Percentiles rank a stretch among this genome's conserved stretches.
These are phyloP conservation scores for Kodamaea derodonti DNA, from an alignment of 1,139 yeast genomes.

Conservation along the genomic window DNA sequence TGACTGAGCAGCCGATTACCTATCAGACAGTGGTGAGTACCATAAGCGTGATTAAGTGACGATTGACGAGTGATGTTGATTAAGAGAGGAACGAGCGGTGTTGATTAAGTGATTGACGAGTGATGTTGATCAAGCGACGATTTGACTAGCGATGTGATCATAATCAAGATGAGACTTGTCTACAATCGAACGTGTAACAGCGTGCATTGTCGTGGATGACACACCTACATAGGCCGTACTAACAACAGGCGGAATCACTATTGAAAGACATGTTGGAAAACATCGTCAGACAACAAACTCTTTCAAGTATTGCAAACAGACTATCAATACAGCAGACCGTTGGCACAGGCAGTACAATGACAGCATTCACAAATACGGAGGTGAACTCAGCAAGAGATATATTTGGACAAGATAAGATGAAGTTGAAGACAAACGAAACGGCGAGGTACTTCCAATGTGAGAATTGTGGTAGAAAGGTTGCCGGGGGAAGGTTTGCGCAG, in stretches of 20 bases:
- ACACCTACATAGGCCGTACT: too few relatives aligned
- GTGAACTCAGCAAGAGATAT: conserved; percentile 28
- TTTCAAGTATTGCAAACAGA: conserved; percentile 25
- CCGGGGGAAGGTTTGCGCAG: conserved; percentile 89
- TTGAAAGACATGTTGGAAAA: conserved; percentile 33
- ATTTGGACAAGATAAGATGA: conserved; percentile 39
- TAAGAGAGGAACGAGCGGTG: too few relatives aligned
- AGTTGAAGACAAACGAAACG: conserved; percentile 36
- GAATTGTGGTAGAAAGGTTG: conserved; percentile 80
- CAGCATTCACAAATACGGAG: conserved; percentile 8
- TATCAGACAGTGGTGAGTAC: conserved; percentile 15
- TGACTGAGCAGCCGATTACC: conserved; percentile 16
- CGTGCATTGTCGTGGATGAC: too few relatives aligned
- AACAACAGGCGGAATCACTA: conserved; percentile 21
- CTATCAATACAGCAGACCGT: conserved; percentile 20
- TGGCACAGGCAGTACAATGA: conserved; percentile 8
- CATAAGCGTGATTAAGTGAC: too few relatives aligned
- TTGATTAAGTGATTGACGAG: too few relatives aligned
- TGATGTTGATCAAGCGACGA: too few relatives aligned
- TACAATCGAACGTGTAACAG: too few relatives aligned
- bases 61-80: too few relatives aligned
- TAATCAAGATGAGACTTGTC: too few relatives aligned
- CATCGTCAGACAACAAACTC: conserved; percentile 32
- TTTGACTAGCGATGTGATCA: too few relatives aligned
- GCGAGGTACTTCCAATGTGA: conserved; percentile 68